Evolutionary conservation across 2,329 filamentous ascomycete species (phyloP), one percentile per base, ranked within the genome.

Genomic region (Gaeumannomyces tritici): DNA sequence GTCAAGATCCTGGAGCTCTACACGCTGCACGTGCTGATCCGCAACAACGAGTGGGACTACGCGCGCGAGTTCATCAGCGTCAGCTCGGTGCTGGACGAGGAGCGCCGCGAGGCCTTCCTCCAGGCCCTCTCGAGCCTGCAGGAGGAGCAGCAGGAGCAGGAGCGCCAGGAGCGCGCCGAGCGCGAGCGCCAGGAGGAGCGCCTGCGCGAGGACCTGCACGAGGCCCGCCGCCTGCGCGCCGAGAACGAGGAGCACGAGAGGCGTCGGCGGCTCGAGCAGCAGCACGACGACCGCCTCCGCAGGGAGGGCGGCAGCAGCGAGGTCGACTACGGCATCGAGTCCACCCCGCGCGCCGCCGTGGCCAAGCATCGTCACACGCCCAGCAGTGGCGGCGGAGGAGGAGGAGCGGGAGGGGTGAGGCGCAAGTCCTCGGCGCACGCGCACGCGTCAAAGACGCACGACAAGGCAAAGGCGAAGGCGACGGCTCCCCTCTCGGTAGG

Each of bases 31-130:
- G 91, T 98, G 9, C 84, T 99, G n/a, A 87, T 93, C 6, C 84
- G 91, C 61, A 98, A 97, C 69, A 87, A 91, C 62, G 92, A 98
- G 76, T 99, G 95, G 95, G 91, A 96, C 63, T 97, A 97, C 69
- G 91, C 95, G 4, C 85, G 86, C 64, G 90, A 96, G 68, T 98
- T 98, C 73, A 96, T 98, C 70, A 86, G 82, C 69, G 85, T 91
- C 70, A 95, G 88, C 73, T 87, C 93, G 58, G 86, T 96, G 29
- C 82, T 99, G 1, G 93, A 98, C 72, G 93, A 97, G 61, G 95
- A 98, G 76, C 85, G 91, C 57, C 87, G 91, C 65, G 91, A 98
- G 69, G 88, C 90, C 0, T 97, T 98, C 73, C 77, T 96, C 21
- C 89, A 93, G 68, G 93, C 93, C 5, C 80, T 98, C 21, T 86